Percentiles rank a stretch among this genome's conserved stretches.
phyloP scores from a whole-genome alignment of 495 filamentous ascomycete species.

The Aspergillus sclerotioniger region DNA sequence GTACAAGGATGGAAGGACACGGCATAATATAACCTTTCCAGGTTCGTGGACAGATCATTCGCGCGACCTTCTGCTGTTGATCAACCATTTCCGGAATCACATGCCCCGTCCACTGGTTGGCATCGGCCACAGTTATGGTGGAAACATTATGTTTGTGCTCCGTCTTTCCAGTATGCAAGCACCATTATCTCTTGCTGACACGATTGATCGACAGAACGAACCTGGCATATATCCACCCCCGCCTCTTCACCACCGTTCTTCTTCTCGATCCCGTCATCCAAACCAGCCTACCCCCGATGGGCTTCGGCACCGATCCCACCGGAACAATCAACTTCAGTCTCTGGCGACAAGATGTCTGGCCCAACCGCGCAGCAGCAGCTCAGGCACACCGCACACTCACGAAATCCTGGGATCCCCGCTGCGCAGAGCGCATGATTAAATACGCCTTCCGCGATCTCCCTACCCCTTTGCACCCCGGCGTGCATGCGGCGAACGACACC shows the following conservation, averaged over 20 bases:
- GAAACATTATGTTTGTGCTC: not conserved
- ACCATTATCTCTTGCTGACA: too few species aligned
- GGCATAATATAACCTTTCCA: not conserved
- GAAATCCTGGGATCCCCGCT: not conserved
- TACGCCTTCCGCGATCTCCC: not conserved
- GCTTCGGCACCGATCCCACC: not conserved
- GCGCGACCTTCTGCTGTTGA: not conserved
- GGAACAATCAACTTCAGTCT: not conserved
- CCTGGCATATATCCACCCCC: not conserved
- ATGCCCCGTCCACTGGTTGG: not conserved
- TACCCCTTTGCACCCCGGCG: not conserved
- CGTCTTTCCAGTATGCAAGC: too few species aligned
- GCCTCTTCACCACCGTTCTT: not conserved
- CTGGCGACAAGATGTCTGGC: not conserved
- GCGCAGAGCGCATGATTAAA: not conserved
- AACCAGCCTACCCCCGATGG: not conserved
- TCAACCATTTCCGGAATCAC: not conserved
- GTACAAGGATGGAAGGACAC: too few species aligned
- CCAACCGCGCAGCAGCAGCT: too few species aligned
- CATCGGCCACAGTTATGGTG: not conserved
- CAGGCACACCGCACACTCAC: not conserved
- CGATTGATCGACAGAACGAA: not conserved
- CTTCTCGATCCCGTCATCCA: not conserved
- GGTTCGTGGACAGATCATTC: not conserved
- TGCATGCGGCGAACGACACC: too few species aligned